Conservation (phyloP, 495 filamentous ascomycete species). For the Zalerion maritima region DNA sequence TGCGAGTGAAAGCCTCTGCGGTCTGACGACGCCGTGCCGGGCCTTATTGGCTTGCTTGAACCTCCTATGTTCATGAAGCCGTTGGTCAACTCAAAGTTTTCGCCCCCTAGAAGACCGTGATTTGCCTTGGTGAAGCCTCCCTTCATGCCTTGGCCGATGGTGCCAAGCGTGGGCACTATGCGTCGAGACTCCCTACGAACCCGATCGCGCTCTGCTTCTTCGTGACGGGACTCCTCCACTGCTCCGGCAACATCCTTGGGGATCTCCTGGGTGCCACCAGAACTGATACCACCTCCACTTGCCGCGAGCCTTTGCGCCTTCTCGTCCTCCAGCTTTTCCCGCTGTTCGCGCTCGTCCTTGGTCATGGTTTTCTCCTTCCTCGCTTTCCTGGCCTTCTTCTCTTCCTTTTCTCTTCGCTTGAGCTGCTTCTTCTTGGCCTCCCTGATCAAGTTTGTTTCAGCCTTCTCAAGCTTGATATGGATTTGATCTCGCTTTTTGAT, state of each 20-base stretch:
- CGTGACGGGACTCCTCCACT: slow-evolving; percentile 35
- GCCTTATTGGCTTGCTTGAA: slow-evolving; percentile 12
- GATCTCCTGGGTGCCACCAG: slow-evolving; percentile 71
- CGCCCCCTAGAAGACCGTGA: slow-evolving; percentile 47
- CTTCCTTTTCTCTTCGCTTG: slow-evolving; percentile 47
- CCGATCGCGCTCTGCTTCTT: slow-evolving; percentile 7
- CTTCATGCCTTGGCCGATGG: slow-evolving; percentile 23
- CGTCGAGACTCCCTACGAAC: slow-evolving; percentile 22
- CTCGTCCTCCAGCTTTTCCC: slow-evolving; percentile 36
- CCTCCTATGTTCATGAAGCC: slow-evolving; percentile 32
- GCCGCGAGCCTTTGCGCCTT: slow-evolving; percentile 48
- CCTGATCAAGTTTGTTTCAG: slow-evolving; percentile 72
- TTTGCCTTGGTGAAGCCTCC: slow-evolving; percentile 42
- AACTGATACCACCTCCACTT: slow-evolving; percentile 52
- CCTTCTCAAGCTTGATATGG: slow-evolving; percentile 59
- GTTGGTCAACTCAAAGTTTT: slow-evolving; percentile 37
- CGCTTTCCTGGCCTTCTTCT: slow-evolving; percentile 43
- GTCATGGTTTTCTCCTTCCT: slow-evolving; percentile 27
- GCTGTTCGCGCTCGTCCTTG: slow-evolving; percentile 34
- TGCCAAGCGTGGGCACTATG: slow-evolving; percentile 24
- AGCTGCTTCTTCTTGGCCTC: slow-evolving; percentile 62
- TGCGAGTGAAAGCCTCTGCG: slow-evolving; percentile 19
- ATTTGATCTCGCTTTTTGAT: slow-evolving; percentile 59
- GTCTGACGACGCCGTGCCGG: too few species aligned
- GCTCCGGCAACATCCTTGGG: slow-evolving; percentile 56